Percentiles rank a stretch among this genome's conserved stretches.
Conservation (phyloP, 352 stramenopile species). For the Lagenidium giganteum region DNA sequence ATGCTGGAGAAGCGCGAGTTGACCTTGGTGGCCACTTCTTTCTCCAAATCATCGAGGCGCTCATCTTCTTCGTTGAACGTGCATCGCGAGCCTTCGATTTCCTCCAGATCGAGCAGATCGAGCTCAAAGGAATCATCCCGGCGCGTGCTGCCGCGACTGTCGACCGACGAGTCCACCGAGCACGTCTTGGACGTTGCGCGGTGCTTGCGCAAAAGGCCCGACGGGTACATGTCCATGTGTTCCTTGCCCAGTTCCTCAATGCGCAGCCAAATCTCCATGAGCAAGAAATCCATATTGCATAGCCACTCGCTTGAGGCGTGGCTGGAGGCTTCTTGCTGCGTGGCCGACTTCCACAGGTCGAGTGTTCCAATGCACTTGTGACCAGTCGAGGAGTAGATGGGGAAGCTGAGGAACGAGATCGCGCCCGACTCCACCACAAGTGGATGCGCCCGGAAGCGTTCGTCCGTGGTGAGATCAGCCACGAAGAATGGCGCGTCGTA, state of each 20-base stretch:
- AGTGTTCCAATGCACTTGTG: conserved; percentile 55
- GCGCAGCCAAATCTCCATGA: conserved; percentile 31
- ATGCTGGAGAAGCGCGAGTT: conserved; percentile 43
- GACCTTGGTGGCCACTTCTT: conserved; percentile 7
- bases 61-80: no score
- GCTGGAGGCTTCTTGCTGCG: conserved; percentile 42
- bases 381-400: conserved; percentile 40
- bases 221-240: no score
- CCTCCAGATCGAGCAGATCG: conserved; percentile 53
- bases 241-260: conserved; percentile 41
- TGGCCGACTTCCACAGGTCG: conserved; percentile 58
- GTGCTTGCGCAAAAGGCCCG: no score
- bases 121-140: conserved; percentile 50
- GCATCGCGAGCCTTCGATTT: no score
- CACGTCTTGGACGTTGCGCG: conserved; percentile 31
- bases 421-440: conserved; percentile 53
- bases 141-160: conserved; percentile 51
- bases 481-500: conserved; percentile 70
- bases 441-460: conserved; percentile 62
- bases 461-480: conserved; percentile 45
- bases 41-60: conserved; percentile 12
- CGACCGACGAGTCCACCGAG: conserved; percentile 54
- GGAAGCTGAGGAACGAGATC: conserved; percentile 64
- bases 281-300: conserved; percentile 23
- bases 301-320: conserved; percentile 65